Base-by-base conservation (phyloP, 306 rosid genomes). In the Cucurbita pepo region DNA sequence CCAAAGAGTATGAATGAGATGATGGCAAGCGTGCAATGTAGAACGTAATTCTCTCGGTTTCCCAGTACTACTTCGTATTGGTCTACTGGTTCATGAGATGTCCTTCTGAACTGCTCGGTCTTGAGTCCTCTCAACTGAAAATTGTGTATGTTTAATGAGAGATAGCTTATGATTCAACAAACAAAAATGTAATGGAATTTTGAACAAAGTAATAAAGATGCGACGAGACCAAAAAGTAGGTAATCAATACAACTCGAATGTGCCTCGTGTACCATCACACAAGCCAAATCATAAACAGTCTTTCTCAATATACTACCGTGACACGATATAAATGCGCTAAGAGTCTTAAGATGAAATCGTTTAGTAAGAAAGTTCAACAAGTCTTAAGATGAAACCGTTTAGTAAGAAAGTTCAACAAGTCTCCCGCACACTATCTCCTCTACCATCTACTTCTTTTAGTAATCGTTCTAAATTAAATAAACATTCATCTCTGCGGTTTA, bases 1-100 rank as follows among this genome's bases (percentile, higher is more conserved):
- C 98, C 98, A 12, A 87, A 90, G 10, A 84, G 47, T 21, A 90
- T 57, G 83, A 92, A 92, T 2, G 98, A 90, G 45, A 84, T 18
- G 30, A 86, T 44, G 5, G 86, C 87, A 53, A 85, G 53, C 6
- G 79, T 56, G 55, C 85, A 81, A 81, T 92, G 96, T 21, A 90
- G 83, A 71, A 57, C 7, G 82, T 87, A 88, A 71, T 88, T 80
- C 16, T 81, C 58, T 62, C 75, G 85, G 30, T 79, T 64, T 52
- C 96, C 98, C 8, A 92, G 51, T 8, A 65, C 14, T 67, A 79
- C 78, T 14, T 73, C 70, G 51, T 92, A 90, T 61, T 47, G 70
- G 60, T 85, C 88, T 64, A 78, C 83, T 56, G 75, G 57, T 78
- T 75, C 65, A 43, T 38, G 55, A 11, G 72, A 38, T 57, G 77